phyloP scores from a whole-genome alignment of 768 basidiomycete genomes.

The Mrakia gelida region DNA sequence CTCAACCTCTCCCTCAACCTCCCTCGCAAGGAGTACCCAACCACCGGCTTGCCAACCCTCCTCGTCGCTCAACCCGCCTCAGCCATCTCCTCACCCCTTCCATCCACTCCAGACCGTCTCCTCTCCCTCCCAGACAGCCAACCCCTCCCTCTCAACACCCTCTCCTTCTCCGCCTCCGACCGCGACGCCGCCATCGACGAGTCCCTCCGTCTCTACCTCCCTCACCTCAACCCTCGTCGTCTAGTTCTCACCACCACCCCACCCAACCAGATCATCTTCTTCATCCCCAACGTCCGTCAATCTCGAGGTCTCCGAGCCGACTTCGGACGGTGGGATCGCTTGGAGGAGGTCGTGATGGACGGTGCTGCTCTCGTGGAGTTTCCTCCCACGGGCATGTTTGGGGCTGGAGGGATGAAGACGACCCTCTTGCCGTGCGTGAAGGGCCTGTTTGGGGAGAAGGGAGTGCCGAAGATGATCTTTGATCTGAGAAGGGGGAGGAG shows the following conservation, averaged over 20 bases:
- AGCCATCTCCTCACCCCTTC: not conserved
- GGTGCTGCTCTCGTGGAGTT: not conserved
- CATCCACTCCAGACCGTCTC: not conserved
- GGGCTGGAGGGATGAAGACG: not conserved
- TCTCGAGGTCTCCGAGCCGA: not conserved
- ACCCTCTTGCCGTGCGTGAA: not conserved
- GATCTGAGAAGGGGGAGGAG: not conserved
- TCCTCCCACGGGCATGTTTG: not conserved
- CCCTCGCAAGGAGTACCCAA: constrained; percentile 7
- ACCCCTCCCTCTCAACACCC: not conserved
- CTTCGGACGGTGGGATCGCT: not conserved
- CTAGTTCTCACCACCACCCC: constrained; percentile 8
- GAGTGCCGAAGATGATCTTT: not conserved
- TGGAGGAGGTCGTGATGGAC: not conserved
- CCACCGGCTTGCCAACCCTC: not conserved
- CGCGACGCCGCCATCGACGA: constrained; percentile 11
- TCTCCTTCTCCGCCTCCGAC: not conserved
- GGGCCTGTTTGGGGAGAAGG: not conserved
- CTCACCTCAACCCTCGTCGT: not conserved
- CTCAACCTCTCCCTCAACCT: constrained; percentile 9
- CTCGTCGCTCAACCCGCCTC: not conserved
- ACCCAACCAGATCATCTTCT: not conserved
- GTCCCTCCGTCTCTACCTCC: not conserved
- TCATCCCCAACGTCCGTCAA: not conserved
- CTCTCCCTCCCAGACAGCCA: not conserved